Evolutionary conservation across 1,139 yeast genomes (phyloP), one percentile per base, ranked within the genome.

Genomic region (Protomyces inouyei): DNA sequence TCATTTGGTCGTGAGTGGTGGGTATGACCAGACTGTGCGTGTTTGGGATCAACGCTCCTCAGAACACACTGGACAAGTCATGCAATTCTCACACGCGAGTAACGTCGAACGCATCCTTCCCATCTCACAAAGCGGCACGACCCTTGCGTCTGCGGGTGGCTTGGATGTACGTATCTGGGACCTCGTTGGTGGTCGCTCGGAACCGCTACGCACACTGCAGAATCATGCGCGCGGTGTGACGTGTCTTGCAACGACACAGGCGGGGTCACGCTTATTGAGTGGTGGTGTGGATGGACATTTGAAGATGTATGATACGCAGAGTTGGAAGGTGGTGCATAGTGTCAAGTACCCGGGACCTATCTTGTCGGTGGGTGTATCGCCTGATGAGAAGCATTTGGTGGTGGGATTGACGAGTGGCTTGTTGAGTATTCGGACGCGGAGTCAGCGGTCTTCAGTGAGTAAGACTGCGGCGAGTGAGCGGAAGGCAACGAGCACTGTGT

Each of bases 281-380:
- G 97, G 98, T 25, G 92, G 97, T 0, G 80, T 93, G 67, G 98
- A 93, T 76, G 98, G 98, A 18, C 98, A 93, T 75, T 97, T 93
- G 66, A 93, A 93, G 76, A 91, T 92, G 56, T 89, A 93, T 74
- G 98, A 92, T 75, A 84, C 89, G 43, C 78, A 84, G 79, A 64
- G 83, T 68, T 93, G 95, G 92, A 88, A 87, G 67, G 97, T 92
- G 68, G 88, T 87, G 74, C 93, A 91, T 75, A 98, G 98, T 53
- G 61, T 66, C 28, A 66, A 66, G 54, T 66, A 66, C 53, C 57
- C 68, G 5, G 65, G 54, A 21, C 59, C 66, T 10, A 51, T 66
- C 16, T 48, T 66, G 25, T 61, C 66, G 16, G n/a, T 54, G 35
- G 68, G 54, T 23, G 43, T 66, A 8, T 61, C 67, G 18, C 98